Percentiles rank a stretch among this genome's conserved stretches.
phyloP scores from a whole-genome alignment of 1,284 basidiomycete genomes.

The Malassezia restricta region DNA sequence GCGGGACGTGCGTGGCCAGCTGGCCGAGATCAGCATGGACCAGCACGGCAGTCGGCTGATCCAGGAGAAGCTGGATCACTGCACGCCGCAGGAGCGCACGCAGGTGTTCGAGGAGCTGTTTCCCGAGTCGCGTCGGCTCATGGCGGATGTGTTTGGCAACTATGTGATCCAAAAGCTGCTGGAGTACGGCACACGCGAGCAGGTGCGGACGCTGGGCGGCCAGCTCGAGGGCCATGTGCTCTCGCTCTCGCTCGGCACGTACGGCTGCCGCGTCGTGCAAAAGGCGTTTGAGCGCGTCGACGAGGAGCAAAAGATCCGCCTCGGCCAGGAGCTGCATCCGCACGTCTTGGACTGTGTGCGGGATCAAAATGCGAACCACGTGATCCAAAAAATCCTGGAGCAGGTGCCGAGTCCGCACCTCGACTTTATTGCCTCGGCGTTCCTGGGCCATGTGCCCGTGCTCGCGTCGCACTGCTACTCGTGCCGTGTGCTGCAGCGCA shows the following conservation, averaged over 20 bases:
- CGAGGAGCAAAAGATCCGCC: slow-evolving; percentile 15
- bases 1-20: slow-evolving; percentile 71
- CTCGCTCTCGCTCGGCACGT: slow-evolving; percentile 75
- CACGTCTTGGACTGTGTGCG: slow-evolving; percentile 77
- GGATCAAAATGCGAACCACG: slow-evolving; percentile 90
- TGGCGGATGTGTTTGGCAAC: slow-evolving; percentile 93
- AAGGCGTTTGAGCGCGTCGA: slow-evolving; percentile 53
- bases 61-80: slow-evolving; percentile 48
- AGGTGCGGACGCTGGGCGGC: slow-evolving; percentile 58
- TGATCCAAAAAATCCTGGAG: slow-evolving; percentile 50
- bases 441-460: slow-evolving; percentile 69
- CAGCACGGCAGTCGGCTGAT: slow-evolving; percentile 66
- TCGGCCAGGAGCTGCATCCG: slow-evolving; percentile 59
- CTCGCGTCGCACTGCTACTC: slow-evolving; percentile 84
- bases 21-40: slow-evolving; percentile 86
- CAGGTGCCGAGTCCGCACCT: slow-evolving; percentile 58
- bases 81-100: slow-evolving; percentile 55
- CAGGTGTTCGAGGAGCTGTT: slow-evolving; percentile 81
- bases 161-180: slow-evolving; percentile 89
- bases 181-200: slow-evolving; percentile 64
- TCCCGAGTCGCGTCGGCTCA: slow-evolving; percentile 65
- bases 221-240: slow-evolving; percentile 71
- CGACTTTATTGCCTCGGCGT: slow-evolving; percentile 59
- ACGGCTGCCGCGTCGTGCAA: slow-evolving; percentile 61
- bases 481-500: slow-evolving; percentile 85